phyloP scores from a whole-genome alignment of 306 rosid genomes.

The Gynostemma pentaphyllum region DNA sequence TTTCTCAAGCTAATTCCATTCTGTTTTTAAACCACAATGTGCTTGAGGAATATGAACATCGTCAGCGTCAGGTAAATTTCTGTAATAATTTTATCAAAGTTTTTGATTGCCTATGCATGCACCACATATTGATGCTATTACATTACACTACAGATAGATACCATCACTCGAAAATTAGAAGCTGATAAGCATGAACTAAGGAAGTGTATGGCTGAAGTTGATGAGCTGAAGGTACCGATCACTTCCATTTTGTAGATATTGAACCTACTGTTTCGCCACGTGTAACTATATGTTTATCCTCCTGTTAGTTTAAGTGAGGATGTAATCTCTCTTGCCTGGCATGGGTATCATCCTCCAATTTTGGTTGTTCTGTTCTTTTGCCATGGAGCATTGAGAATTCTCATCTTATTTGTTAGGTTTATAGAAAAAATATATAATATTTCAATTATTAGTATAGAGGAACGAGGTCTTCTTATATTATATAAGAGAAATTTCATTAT shows the following conservation, averaged over 20 bases:
- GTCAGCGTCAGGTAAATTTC: constrained; percentile 46
- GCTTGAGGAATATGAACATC: constrained; percentile 71
- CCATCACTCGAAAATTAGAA: constrained; percentile 48
- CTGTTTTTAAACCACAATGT: constrained; percentile 60
- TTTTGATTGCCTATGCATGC: background rate
- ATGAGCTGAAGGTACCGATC: constrained; percentile 46
- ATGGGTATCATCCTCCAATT: background rate
- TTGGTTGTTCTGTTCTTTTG: background rate
- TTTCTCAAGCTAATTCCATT: constrained; percentile 72
- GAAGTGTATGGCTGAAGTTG: constrained; percentile 40
- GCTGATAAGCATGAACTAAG: constrained; percentile 46
- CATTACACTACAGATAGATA: constrained; percentile 44
- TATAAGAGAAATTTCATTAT: too few relatives aligned
- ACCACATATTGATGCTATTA: constrained; percentile 8
- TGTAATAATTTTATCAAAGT: background rate
- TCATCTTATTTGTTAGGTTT: too few relatives aligned
- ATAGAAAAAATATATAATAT: too few relatives aligned
- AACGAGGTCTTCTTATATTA: too few relatives aligned
- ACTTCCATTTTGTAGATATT: background rate
- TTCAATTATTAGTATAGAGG: too few relatives aligned
- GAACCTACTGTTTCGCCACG: background rate
- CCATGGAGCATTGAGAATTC: constrained; percentile 1
- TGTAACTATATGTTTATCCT: background rate
- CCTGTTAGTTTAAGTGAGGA: background rate
- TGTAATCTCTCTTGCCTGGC: background rate